These are phyloP conservation scores for Trichophyton rubrum DNA, from an alignment of 2,329 filamentous ascomycete genomes.

Conservation along the genomic window DNA sequence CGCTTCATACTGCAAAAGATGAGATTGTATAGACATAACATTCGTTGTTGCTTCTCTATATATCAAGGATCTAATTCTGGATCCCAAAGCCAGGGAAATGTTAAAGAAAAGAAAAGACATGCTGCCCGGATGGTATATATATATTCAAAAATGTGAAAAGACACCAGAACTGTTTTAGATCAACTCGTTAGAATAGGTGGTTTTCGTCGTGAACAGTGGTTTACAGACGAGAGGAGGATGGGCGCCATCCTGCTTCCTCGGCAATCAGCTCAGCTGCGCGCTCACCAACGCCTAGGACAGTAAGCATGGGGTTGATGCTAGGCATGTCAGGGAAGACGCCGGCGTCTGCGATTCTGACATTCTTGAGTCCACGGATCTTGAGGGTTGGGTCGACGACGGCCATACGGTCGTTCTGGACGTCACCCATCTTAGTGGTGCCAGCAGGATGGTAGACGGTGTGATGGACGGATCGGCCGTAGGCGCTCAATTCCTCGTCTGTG, in stretches of 20 bases:
- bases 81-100: background rate
- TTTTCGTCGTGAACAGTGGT: background rate
- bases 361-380: slow-evolving; percentile 58
- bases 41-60: background rate
- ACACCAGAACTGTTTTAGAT: background rate
- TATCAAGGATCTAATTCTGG: background rate
- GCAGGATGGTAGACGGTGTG: slow-evolving; percentile 87
- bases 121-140: background rate
- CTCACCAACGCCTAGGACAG: slow-evolving; percentile 73
- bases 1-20: too few relatives aligned
- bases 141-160: background rate
- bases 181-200: background rate
- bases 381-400: slow-evolving; percentile 71
- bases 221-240: background rate
- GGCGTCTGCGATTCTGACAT: slow-evolving; percentile 69
- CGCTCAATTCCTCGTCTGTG: slow-evolving; percentile 65
- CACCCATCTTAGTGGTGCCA: slow-evolving; percentile 83
- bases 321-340: slow-evolving; percentile 82
- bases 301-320: slow-evolving; percentile 82
- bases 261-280: slow-evolving; percentile 72
- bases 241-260: slow-evolving; percentile 56
- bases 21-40: background rate
- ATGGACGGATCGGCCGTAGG: slow-evolving; percentile 68
- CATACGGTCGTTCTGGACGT: slow-evolving; percentile 52
- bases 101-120: background rate